Evolutionary conservation across 345 rosid genomes (phyloP), one percentile per base, ranked within the genome.

Genomic region (Hibiscus syriacus): DNA sequence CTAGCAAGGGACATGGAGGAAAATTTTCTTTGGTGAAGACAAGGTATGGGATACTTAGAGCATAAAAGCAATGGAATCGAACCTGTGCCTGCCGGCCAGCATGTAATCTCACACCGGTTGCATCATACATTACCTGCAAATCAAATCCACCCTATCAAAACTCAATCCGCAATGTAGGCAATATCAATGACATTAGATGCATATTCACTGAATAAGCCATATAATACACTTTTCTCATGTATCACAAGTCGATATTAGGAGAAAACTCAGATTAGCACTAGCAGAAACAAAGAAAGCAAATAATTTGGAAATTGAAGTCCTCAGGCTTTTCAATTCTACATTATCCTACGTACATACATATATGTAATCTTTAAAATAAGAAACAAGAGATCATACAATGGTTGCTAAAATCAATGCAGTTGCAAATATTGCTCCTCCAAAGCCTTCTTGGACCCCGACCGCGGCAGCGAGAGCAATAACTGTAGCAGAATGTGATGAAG

Each of bases 41-140:
- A 17, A 48, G 27, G 48, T 11, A 43, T 67, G 9, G 55, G 52
- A 46, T 65, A 66, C 52, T 34, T 3, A 72, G 67, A 53, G 54
- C 32, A 9, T 62, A 63, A 41, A 8, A 72, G 67, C 48, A 45
- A 48, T 20, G 16, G 73, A 46, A 78, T 30, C 69, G 64, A 75
- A 90, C 97, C 91, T 92, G 90, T 65, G 97, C 97, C 79, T 92
- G 98, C 60, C 92, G 85, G 55, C 95, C 97, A 57, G 98, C 95
- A 11, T 92, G 97, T 68, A 90, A 78, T 55, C 92, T 82, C 55
- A 90, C 95, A 57, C 97, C 95, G 56, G 95, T 87, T 27, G 98
- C 92, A 76, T 90, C 96, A 81, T 84, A 88, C 90, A 88, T 88
- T 55, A 92, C 95, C 98, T 88, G 79, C 67, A 68, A 74, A 64